Evolutionary conservation across 2,329 filamentous ascomycete species (phyloP).

Genomic region (Fusarium avenaceum): DNA sequence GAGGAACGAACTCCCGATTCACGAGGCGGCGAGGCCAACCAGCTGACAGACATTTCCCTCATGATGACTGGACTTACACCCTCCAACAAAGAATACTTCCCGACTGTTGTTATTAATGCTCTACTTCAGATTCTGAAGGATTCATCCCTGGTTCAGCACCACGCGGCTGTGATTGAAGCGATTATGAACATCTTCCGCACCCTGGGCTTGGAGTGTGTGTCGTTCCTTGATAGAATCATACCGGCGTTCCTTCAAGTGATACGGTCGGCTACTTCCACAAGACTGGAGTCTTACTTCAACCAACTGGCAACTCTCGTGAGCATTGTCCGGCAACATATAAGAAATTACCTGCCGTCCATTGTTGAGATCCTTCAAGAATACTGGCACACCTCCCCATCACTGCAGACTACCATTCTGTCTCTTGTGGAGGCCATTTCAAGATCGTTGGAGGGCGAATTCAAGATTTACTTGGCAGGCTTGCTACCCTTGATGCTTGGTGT

Average conservation of each 20-base stretch:
- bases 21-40: slow-evolving; percentile 71
- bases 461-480: slow-evolving; percentile 90
- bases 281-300: slow-evolving; percentile 96
- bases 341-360: slow-evolving; percentile 89
- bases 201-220: slow-evolving; percentile 93
- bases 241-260: slow-evolving; percentile 95
- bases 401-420: slow-evolving; percentile 92
- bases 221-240: slow-evolving; percentile 93
- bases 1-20: slow-evolving; percentile 89
- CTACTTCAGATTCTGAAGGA: slow-evolving; percentile 93
- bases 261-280: slow-evolving; percentile 79
- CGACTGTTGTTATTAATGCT: slow-evolving; percentile 97
- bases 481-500: slow-evolving; percentile 95
- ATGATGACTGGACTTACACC: slow-evolving; percentile 98
- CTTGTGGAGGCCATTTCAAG: slow-evolving; percentile 94
- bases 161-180: slow-evolving; percentile 93
- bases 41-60: slow-evolving; percentile 91
- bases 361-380: slow-evolving; percentile 89
- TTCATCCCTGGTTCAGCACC: slow-evolving; percentile 88
- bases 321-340: slow-evolving; percentile 96
- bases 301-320: slow-evolving; percentile 93
- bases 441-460: slow-evolving; percentile 97
- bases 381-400: slow-evolving; percentile 83
- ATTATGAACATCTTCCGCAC: slow-evolving; percentile 99
- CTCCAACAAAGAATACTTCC: slow-evolving; percentile 98